Evolutionary conservation across 768 basidiomycete genomes (phyloP).

Genomic region (Pisolithus microcarpus): DNA sequence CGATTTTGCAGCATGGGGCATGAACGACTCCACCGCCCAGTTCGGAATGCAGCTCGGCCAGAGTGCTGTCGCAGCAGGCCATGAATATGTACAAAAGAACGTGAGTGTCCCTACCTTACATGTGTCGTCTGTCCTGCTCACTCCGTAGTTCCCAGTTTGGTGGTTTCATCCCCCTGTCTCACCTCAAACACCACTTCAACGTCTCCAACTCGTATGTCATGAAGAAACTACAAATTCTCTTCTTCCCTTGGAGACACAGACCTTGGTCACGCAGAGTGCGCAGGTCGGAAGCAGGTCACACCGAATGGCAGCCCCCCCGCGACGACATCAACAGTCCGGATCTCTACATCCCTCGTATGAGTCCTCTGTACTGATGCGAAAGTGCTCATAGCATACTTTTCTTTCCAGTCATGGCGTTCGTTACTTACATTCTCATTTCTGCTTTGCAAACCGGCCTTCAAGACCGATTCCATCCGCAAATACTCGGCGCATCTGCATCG

Average conservation of each 20-base stretch:
- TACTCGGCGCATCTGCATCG: conserved; percentile 81
- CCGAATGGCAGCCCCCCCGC: conserved; percentile 81
- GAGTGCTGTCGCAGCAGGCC: conserved; percentile 86
- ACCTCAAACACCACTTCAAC: conserved; percentile 88
- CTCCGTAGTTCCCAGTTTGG: conserved; percentile 51
- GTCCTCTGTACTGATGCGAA: neutral
- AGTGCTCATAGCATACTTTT: conserved; percentile 7
- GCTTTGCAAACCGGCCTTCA: conserved; percentile 81
- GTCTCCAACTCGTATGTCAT: conserved; percentile 96
- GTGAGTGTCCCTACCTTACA: conserved; percentile 36
- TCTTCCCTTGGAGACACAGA: conserved; percentile 94
- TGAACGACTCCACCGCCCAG: conserved; percentile 91
- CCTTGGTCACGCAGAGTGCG: conserved; percentile 73
- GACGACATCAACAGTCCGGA: conserved; percentile 96
- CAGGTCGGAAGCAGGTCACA: conserved; percentile 53
- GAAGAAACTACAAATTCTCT: conserved; percentile 72
- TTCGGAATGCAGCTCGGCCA: conserved; percentile 95
- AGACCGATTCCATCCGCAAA: conserved; percentile 78
- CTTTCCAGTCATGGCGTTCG: conserved; percentile 80
- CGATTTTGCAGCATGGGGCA: conserved; percentile 66
- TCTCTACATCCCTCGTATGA: conserved; percentile 86
- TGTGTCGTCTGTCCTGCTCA: neutral
- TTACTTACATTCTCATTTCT: conserved; percentile 88
- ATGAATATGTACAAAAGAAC: conserved; percentile 93
- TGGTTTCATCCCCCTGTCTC: conserved; percentile 63